Conservation (phyloP, 768 basidiomycete genomes). For the Gymnopilus junonius region DNA sequence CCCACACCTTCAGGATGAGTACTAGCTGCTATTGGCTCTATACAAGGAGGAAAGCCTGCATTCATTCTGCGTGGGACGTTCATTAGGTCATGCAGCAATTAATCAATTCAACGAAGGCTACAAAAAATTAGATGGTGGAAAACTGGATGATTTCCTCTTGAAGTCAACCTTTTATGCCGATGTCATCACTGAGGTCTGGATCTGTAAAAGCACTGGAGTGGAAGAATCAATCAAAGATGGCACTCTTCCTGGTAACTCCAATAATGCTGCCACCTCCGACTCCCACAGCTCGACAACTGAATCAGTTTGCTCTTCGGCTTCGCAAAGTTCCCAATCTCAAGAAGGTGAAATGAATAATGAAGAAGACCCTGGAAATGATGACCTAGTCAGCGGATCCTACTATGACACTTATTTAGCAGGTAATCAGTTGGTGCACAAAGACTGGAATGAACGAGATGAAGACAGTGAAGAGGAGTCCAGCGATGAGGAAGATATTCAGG, state of each 20-base stretch:
- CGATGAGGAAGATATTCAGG: neutral
- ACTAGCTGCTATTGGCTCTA: constrained; percentile 15
- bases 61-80: constrained; percentile 16
- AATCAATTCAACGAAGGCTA: constrained; percentile 19
- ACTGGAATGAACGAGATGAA: neutral
- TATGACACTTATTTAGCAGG: constrained; percentile 1
- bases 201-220: neutral
- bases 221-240: neutral
- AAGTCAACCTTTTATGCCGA: neutral
- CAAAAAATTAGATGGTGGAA: constrained; percentile 6
- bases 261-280: neutral
- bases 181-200: neutral
- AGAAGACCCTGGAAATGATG: neutral
- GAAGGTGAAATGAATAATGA: neutral
- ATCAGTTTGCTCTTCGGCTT: neutral
- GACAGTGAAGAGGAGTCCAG: neutral
- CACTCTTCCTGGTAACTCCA: neutral
- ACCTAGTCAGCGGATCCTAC: constrained; percentile 3
- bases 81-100: constrained; percentile 17
- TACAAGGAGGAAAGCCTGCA: constrained; percentile 25
- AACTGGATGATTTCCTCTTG: neutral
- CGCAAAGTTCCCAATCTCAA: neutral
- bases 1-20: constrained; percentile 19
- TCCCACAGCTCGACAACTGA: neutral
- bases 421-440: neutral